Base-by-base conservation (phyloP, 208 protist genomes). In the Acanthamoeba royreba region DNA sequence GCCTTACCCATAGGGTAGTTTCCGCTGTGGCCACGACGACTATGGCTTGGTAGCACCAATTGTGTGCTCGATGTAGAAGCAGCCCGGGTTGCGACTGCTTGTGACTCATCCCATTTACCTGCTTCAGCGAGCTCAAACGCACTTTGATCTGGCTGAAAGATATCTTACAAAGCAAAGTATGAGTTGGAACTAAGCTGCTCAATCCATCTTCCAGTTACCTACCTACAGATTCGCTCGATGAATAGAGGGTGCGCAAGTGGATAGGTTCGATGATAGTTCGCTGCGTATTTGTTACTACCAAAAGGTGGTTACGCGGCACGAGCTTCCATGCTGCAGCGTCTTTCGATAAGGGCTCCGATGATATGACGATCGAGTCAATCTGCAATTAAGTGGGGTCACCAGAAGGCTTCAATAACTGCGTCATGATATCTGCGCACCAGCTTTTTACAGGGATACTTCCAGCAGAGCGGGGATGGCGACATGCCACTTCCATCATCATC, bases 261-360 rank as follows among this genome's bases (percentile, higher is more conserved):
- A 89, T 89, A 49, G 81, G 47, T 33, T 89, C 81, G 31, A 89
- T 66, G 45, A 89, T 22, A 35, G 81, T 89, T 4, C 52, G n/a
- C 47, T 89, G 45, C n/a, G 5, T 61, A 33, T 61, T 42, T 15
- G 81, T 89, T 43, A 89, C 49, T 33, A 89, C 81, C 22, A 89
- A 40, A 11, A 89, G 49, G 81, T 66, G 45, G 49, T 89, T 89
- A 35, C 52, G 45, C 35, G 81, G 81, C 33, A 89, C 81, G 28
- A 89, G 81, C 52, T 66, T 89, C 81, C 81, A 89, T 13, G n/a
- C 33, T 22, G 31, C 3, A 4, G 35, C 47, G 47, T 89, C 47
- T 40, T 45, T 89, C 35, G 81, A 66, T 22, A 89, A 49, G 31
- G 81, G 81, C 81, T 89, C 81, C 49, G 81, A 89, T 25, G 81